Percentiles rank a stretch among this genome's conserved stretches.
Evolutionary conservation across 176 grass and related monocot genomes (phyloP).

Genomic region (Oryza punctata): DNA sequence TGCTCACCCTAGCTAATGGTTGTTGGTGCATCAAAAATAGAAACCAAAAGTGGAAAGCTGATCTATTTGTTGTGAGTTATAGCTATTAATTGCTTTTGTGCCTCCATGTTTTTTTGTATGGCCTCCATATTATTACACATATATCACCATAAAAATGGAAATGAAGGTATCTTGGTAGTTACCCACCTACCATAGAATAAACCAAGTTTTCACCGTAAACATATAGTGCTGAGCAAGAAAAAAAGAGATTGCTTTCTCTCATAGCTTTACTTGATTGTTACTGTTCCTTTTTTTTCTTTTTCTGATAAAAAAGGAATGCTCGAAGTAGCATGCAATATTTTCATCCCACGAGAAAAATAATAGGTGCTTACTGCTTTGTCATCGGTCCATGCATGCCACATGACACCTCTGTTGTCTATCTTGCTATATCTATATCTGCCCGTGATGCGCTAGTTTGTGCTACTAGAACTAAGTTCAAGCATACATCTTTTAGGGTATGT

Average conservation of each 20-base stretch:
- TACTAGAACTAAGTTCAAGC: not conserved
- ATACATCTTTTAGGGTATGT: not conserved
- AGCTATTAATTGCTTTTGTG: not conserved
- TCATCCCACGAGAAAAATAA: not conserved
- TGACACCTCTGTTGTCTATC: constrained; percentile 18
- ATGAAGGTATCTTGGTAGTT: not conserved
- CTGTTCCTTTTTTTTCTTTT: not conserved
- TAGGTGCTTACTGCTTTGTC: not conserved
- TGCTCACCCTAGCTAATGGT: not conserved
- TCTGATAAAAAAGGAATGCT: not conserved
- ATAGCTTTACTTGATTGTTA: not conserved
- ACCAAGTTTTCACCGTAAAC: not conserved
- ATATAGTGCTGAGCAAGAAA: not conserved
- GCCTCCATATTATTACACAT: not conserved
- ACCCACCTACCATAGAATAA: not conserved
- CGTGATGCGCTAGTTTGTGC: not conserved
- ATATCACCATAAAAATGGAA: not conserved
- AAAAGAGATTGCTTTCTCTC: not conserved
- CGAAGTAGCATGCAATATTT: not conserved
- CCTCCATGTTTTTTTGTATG: not conserved
- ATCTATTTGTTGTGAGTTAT: not conserved
- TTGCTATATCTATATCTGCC: not conserved
- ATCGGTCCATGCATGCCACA: not conserved
- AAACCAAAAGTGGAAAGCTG: not conserved
- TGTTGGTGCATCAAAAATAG: not conserved